Conservation (phyloP, 2,329 filamentous ascomycete species). For the Neofusicoccum laricinum region DNA sequence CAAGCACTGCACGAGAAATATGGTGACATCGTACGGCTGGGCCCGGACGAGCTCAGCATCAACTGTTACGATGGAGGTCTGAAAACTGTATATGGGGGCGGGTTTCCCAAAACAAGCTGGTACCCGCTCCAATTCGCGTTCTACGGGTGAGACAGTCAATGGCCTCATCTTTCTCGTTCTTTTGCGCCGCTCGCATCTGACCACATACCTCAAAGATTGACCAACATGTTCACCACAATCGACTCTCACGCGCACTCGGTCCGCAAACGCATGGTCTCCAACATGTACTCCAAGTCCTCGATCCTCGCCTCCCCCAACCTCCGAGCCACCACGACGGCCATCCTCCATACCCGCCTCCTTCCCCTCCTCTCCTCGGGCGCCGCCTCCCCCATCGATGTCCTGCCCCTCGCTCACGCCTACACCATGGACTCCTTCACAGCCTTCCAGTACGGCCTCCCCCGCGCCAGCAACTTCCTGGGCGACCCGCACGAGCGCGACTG, state of each 20-base stretch:
- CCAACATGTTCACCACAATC: conserved; percentile 71
- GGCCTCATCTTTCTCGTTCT: not conserved
- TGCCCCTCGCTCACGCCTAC: conserved; percentile 60
- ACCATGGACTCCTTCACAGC: conserved; percentile 76
- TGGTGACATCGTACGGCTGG: conserved; percentile 63
- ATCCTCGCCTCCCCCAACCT: conserved; percentile 62
- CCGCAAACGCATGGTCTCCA: conserved; percentile 74
- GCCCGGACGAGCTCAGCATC: conserved; percentile 65
- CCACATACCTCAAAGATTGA: conserved; percentile 30
- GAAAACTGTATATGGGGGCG: conserved; percentile 64
- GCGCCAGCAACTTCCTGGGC: conserved; percentile 62
- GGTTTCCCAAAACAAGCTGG: conserved; percentile 30
- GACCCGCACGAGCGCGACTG: conserved; percentile 54
- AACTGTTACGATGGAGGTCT: conserved; percentile 65
- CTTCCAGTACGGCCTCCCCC: conserved; percentile 68
- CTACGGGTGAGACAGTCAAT: not conserved
- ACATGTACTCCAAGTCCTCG: conserved; percentile 78
- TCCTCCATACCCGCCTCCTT: conserved; percentile 62
- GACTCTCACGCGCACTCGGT: conserved; percentile 62
- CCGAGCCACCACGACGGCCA: conserved; percentile 53
- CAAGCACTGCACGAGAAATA: conserved; percentile 56
- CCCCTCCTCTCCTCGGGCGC: conserved; percentile 45
- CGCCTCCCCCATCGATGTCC: conserved; percentile 32
- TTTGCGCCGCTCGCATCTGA: not conserved
- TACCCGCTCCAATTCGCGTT: not conserved